Base-by-base conservation (phyloP, 2,329 filamentous ascomycete species). In the Akanthomyces uredinophilus region DNA sequence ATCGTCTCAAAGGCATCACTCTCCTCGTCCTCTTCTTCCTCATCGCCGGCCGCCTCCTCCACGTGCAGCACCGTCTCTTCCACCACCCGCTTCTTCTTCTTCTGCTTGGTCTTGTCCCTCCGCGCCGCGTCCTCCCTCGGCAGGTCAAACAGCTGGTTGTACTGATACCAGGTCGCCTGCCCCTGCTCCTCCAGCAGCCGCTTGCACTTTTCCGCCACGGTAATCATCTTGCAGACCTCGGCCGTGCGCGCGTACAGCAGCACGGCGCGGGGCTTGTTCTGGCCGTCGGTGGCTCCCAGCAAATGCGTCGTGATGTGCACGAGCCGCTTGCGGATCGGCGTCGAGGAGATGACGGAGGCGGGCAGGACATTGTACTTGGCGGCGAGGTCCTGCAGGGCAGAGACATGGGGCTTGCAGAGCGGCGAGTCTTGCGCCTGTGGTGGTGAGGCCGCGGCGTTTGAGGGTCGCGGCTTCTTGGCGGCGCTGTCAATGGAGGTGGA, bases 181-280 rank as follows among this genome's bases (percentile, higher is more conserved):
- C 77, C 78, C 46, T 76, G 72, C 56, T 79, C 77, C 37, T 69
- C 74, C 58, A 89, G 73, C 52, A 85, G 76, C 44, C 82, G 76
- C 71, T 88, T 88, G 61, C 80, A 81, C 43, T 89, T 86, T 72
- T 92, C 89, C 50, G 81, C 80, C 51, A 91, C 81, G 4, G 83
- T 87, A 67, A 91, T 83, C 68, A 91, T 77, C 72, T 92, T 92
- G 72, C 79, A 80, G 1, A 83, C 80, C 3, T 85, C 81, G 11
- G 71, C 64, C 0, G 80, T 75, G 22, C 79, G 79, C 37, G 82
- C 81, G 67, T 84, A 78, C 20, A 86, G 72, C 44, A 86, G 70
- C n/a, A 77, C 77, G 16, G 79, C 68, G 11, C 73, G 71, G 52
- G 69, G 67, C 27, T 63, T 64, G 5, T n/a, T 35, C 27, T 46